These are phyloP conservation scores for Sporothrix inflata DNA, from an alignment of 2,329 filamentous ascomycete genomes.

Conservation along the genomic window DNA sequence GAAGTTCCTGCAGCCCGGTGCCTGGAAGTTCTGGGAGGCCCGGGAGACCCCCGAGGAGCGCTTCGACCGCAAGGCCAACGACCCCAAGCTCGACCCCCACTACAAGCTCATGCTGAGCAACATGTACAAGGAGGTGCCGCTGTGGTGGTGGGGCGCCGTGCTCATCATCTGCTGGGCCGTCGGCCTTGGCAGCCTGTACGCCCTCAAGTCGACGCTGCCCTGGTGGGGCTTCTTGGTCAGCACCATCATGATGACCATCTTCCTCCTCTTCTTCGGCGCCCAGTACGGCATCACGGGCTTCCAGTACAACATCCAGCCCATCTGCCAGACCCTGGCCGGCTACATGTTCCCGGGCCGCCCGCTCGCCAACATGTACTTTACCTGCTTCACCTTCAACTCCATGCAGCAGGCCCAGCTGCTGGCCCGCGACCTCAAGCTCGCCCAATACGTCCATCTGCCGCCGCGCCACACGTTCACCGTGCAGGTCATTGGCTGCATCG, in stretches of 20 bases:
- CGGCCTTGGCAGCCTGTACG: slow-evolving; percentile 46
- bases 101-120: slow-evolving; percentile 34
- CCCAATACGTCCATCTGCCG: slow-evolving; percentile 44
- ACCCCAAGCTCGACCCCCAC: slow-evolving; percentile 41
- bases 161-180: slow-evolving; percentile 43
- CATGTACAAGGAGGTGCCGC: slow-evolving; percentile 32
- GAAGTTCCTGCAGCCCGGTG: slow-evolving; percentile 24
- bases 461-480: slow-evolving; percentile 50
- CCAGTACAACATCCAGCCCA: slow-evolving; percentile 44
- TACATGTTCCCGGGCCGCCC: slow-evolving; percentile 49
- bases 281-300: slow-evolving; percentile 46
- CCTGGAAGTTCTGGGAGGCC: slow-evolving; percentile 29
- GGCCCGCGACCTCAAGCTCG: slow-evolving; percentile 44
- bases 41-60: slow-evolving; percentile 32
- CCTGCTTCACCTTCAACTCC: slow-evolving; percentile 42
- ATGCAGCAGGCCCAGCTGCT: slow-evolving; percentile 42
- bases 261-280: slow-evolving; percentile 48
- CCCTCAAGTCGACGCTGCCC: slow-evolving; percentile 43
- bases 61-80: slow-evolving; percentile 29
- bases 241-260: slow-evolving; percentile 42
- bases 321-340: slow-evolving; percentile 54
- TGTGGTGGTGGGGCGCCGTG: slow-evolving; percentile 37
- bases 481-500: slow-evolving; percentile 45
- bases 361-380: slow-evolving; percentile 51
- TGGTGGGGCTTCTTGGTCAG: slow-evolving; percentile 50